Evolutionary conservation across 2,329 filamentous ascomycete genomes (phyloP), one percentile per base, ranked within the genome.

Genomic region (Talaromyces albobiverticillius): DNA sequence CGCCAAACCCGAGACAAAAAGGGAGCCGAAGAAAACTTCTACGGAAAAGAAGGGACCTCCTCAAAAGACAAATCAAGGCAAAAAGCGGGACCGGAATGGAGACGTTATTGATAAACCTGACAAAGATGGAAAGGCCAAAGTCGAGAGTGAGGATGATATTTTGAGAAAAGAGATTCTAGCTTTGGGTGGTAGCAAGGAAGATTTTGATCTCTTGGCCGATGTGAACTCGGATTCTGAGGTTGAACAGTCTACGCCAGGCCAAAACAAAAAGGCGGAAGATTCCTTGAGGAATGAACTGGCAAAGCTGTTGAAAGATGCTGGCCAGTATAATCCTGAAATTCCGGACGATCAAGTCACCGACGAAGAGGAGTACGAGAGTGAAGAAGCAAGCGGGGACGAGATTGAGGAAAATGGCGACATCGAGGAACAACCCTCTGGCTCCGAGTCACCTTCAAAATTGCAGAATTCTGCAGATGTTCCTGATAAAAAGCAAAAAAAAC

Each of bases 111-210:
- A 55, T 18, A 55, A 51, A 46, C 51, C 52, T 34, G 59, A 49
- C 42, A 64, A 64, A 40, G 38, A 56, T 14, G 66, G 63, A 26
- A 53, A 57, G 13, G 47, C 54, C 9, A 14, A 51, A 25, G 46
- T 26, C 11, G 22, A 38, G 18, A 48, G 57, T 6, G 57, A 60
- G 3, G 62, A 68, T 31, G 66, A 71, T 59, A 61, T 63, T 32
- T 63, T 78, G 36, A 66, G 71, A 46, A 66, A 71, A 55, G 76
- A 78, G 57, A 74, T 79, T 57, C 56, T 75, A 56, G 71, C 71
- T 4, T 69, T 79, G 50, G 77, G 77, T 29, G 77, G 77, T 46
- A 77, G 72, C n/a, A 68, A 77, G 59, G 77, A 79, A 49, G 76
- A 79, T 58, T 64, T 77, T 53, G 71, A 77, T 45, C 62, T 79